Base-by-base conservation (phyloP, 129 eudicot species). In the Chrysanthemum seticuspe region DNA sequence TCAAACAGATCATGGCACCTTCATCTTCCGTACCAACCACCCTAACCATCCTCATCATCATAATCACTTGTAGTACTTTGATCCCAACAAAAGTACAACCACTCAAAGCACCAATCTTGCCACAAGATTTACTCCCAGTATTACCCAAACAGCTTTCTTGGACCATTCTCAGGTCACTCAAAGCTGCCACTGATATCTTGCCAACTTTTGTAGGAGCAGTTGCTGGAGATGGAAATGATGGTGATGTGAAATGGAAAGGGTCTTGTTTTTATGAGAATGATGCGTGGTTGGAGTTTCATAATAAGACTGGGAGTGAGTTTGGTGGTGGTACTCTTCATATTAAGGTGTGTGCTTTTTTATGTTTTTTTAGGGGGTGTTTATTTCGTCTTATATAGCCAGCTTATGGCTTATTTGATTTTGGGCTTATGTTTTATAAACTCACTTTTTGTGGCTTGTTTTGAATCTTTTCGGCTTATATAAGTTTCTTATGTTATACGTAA, bases 251-350 rank as follows among this genome's bases (percentile, higher is more conserved):
- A 16, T 95, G 99, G 99, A 90, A 95, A 86, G 99, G 99, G 10
- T 89, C 99, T 80, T 95, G 99, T 61, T 95, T 95, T 71, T 95
- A 90, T 82, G 71, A 95, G 58, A 90, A 85, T 48, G 68, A 57
- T 75, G 99, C 99, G 47, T 88, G 99, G 97, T 62, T 95, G 79
- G 96, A 95, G 81, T 85, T 95, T 76, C 89, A 90, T 69, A 95
- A 95, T 23, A 83, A 90, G 48, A 82, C 65, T n/a, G 89, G 86
- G 3, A 88, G 83, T 78, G 57, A 90, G 74, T 95, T 81, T 83
- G 99, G 99, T 72, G 99, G 99, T 18, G 99, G 97, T 31, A 92
- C 98, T 73, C 97, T 94, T 75, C 98, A 94, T 78, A 73, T 94
- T 23, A 87, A 94, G 98, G 98, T 85, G 6, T 1, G 5, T 15